Base-by-base conservation (phyloP, 148 eudicot species). In the Chenopodium album region DNA sequence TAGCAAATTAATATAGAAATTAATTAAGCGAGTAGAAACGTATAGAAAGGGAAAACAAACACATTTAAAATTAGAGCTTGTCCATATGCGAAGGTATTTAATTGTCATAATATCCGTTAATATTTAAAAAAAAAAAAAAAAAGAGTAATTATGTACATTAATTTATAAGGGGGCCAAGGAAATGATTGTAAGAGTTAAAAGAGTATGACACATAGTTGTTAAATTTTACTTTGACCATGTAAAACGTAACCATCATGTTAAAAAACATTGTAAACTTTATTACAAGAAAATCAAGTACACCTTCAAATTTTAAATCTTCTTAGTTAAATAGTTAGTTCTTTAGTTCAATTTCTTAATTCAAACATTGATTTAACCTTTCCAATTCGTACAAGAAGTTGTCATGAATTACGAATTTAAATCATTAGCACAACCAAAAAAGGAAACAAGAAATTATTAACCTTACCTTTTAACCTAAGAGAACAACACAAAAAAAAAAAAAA, bases 401-500 rank as follows among this genome's bases (percentile, higher is more conserved):
- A 64, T 78, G 50, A 66, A 63, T 64, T 44, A 65, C 59, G 41
- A 65, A 66, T 9, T 66, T 78, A 14, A 17, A 79, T 79, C 75
- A 69, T 79, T 79, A 31, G 46, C 81, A 68, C 72, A 54, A 32
- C 75, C 31, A 70, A 68, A 29, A 41, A 41, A 47, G 50, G 80
- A 67, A 79, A 22, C 28, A 52, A 54, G 22, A 26, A 71, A 80
- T 59, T 41, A 71, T 71, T 37, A 60, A 8, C 26, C 54, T 7
- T 26, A 3, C n/a, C 66, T 28, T 59, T 34, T 60, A 19, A 47
- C 50, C 78, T 22, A 56, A 56, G 60, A 56, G 17, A 56, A 3
- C 60, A 80, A 34, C 37, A 34, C 32, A 31, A 1, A 31, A 31
- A 1, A 31, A 31, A 31, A 31, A 31, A 31, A 31, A 41, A 31